Percentiles rank a stretch among this genome's conserved stretches.
These are phyloP conservation scores for Fremontodendron californicum DNA, from an alignment of 345 rosid species.

Conservation along the genomic window DNA sequence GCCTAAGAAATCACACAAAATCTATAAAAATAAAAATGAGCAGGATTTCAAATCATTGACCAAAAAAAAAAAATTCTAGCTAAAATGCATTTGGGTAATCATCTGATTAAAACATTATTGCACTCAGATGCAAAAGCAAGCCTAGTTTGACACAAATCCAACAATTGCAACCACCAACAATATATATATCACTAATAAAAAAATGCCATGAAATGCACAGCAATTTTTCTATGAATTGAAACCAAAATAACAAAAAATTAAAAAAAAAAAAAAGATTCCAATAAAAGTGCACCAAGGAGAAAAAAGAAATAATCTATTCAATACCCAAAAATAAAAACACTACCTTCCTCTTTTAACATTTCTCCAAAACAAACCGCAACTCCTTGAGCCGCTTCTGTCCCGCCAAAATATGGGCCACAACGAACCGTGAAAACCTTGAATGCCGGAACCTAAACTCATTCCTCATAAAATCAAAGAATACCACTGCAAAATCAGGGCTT, in stretches of 20 bases:
- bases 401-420: slow-evolving; percentile 54
- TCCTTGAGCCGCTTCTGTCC: slow-evolving; percentile 44
- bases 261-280: too few species aligned
- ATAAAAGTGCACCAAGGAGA: not conserved
- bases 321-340: not conserved
- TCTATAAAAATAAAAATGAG: slow-evolving; percentile 34
- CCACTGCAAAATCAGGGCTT: slow-evolving; percentile 43
- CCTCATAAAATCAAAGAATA: slow-evolving; percentile 50
- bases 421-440: slow-evolving; percentile 42
- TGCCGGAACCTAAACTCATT: slow-evolving; percentile 51
- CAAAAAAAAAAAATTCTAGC: not conserved
- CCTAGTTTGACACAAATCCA: too few species aligned
- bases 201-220: not conserved
- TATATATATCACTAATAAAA: not conserved
- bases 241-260: too few species aligned
- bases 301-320: not conserved
- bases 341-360: slow-evolving; percentile 61
- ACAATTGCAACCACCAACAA: not conserved
- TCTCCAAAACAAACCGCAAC: slow-evolving; percentile 44
- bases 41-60: slow-evolving; percentile 9
- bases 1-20: slow-evolving; percentile 52
- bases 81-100: not conserved
- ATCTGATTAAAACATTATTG: not conserved
- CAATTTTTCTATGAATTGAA: not conserved
- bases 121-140: too few species aligned